Evolutionary conservation across 306 rosid species (phyloP).

Genomic region (Sesbania bispinosa): DNA sequence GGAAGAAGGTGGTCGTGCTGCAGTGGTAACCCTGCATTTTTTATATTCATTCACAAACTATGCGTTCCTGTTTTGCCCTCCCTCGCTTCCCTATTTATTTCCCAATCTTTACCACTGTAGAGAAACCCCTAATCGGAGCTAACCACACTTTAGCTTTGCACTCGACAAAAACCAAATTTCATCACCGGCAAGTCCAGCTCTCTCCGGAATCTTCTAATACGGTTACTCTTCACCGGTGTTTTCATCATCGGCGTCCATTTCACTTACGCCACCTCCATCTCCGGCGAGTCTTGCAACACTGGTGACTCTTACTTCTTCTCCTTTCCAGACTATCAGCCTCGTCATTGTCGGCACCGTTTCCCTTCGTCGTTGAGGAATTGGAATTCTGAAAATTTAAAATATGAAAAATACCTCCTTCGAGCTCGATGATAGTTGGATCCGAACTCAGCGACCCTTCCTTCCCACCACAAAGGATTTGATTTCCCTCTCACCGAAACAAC

Average conservation of each 20-base stretch:
- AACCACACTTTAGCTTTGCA: slow-evolving; percentile 94
- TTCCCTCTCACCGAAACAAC: too few relatives aligned
- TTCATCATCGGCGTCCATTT: slow-evolving; percentile 60
- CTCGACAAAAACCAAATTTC: slow-evolving; percentile 37
- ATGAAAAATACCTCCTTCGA: too few relatives aligned
- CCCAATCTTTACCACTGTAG: slow-evolving; percentile 27
- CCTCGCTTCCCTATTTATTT: slow-evolving; percentile 33
- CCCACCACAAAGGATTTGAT: too few relatives aligned
- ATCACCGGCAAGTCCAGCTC: slow-evolving; percentile 44
- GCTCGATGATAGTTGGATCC: too few relatives aligned
- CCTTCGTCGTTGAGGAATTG: too few relatives aligned
- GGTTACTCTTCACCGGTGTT: slow-evolving; percentile 65
- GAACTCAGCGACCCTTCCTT: too few relatives aligned
- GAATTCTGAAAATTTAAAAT: too few relatives aligned
- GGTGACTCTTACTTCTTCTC: slow-evolving; percentile 85
- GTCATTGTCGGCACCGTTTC: slow-evolving; percentile 43
- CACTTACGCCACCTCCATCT: slow-evolving; percentile 62
- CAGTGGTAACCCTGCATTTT: neutral
- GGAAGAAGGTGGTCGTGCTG: too few relatives aligned
- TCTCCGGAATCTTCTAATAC: slow-evolving; percentile 48
- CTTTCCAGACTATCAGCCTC: slow-evolving; percentile 57
- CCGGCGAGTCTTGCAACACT: slow-evolving; percentile 75
- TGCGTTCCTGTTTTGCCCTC: slow-evolving; percentile 54
- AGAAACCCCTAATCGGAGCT: slow-evolving; percentile 62
- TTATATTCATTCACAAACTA: slow-evolving; percentile 6